Base-by-base conservation (phyloP, 2,329 filamentous ascomycete genomes). In the Penicillium decumbens region DNA sequence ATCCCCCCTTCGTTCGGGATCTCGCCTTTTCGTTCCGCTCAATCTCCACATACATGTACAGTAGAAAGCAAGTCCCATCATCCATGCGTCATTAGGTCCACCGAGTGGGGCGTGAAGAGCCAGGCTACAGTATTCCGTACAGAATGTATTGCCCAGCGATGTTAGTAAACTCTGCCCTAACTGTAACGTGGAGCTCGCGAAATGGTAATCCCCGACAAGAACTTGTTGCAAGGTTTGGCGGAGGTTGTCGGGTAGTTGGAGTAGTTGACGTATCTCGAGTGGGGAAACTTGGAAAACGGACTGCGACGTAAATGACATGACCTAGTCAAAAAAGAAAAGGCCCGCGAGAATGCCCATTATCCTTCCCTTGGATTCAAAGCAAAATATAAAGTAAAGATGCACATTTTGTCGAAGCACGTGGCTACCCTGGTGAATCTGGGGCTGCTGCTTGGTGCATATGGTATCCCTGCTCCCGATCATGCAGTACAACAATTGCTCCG, bases 401-500 rank as follows among this genome's bases (percentile, higher is more conserved):
- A 41, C 6, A 1, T 45, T 29, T 30, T 6, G 37, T 41, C 7
- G 7, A 43, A 37, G 43, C 48, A 45, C 10, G 13, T 46, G 13
- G 37, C 15, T 18, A 25, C 24, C 7, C 10, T 54, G 30, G 18
- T 51, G 23, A 35, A 25, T 25, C 15, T 55, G 18, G 45, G 25
- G 29, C 39, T 39, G 23, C 35, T 54, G 1, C 37, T 47, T 6
- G 41, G 30, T 27, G 30, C 38, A 35, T 42, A 20, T 20, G 54
- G 50, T 20, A 41, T 49, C 28, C 56, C 57, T 13, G 54, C 45
- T 10, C 57, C 57, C 0, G 49, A 51, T 33, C 24, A 38, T n/a
- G 47, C 43, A 20, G 29, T 69, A 25, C 72, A 73, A 50, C 63
- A 70, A 45, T 70, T 72, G 23, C 58, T 73, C 12, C 49, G 51